Evolutionary conservation across 2,329 filamentous ascomycete genomes (phyloP).

Genomic region (Penicillium sp.): DNA sequence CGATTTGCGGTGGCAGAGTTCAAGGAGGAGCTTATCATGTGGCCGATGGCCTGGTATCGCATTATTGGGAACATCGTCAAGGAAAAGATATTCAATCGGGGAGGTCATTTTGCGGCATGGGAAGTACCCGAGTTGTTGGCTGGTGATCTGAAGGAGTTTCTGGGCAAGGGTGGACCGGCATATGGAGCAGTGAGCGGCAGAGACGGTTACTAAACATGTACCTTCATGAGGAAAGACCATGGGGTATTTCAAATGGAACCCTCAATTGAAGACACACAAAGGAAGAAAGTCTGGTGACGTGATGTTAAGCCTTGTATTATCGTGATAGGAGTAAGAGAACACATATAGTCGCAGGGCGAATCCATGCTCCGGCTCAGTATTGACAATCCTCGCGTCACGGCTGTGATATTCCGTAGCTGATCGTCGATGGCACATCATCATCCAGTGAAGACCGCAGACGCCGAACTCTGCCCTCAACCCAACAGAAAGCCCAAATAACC

Average conservation of each 20-base stretch:
- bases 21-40: conserved; percentile 46
- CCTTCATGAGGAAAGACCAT: background rate
- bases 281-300: conserved; percentile 13
- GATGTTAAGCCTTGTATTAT: conserved; percentile 24
- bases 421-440: conserved; percentile 18
- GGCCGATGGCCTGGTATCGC: conserved; percentile 48
- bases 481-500: conserved; percentile 25
- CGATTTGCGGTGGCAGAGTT: conserved; percentile 51
- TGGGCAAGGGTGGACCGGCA: conserved; percentile 40
- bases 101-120: conserved; percentile 52
- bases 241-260: background rate
- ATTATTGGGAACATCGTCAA: conserved; percentile 50
- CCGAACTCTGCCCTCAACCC: conserved; percentile 22
- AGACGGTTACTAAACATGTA: conserved; percentile 28
- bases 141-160: conserved; percentile 45
- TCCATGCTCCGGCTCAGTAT: conserved; percentile 9
- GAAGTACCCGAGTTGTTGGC: conserved; percentile 46
- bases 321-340: conserved; percentile 21
- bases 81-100: conserved; percentile 42
- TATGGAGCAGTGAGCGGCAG: conserved; percentile 32
- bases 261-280: background rate
- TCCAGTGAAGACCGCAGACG: conserved; percentile 27
- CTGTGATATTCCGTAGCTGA: conserved; percentile 15
- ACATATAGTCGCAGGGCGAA: conserved; percentile 14
- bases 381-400: conserved; percentile 13